Conservation (phyloP, 371 early-diverging fungal genomes). For the Blakeslea trispora region DNA sequence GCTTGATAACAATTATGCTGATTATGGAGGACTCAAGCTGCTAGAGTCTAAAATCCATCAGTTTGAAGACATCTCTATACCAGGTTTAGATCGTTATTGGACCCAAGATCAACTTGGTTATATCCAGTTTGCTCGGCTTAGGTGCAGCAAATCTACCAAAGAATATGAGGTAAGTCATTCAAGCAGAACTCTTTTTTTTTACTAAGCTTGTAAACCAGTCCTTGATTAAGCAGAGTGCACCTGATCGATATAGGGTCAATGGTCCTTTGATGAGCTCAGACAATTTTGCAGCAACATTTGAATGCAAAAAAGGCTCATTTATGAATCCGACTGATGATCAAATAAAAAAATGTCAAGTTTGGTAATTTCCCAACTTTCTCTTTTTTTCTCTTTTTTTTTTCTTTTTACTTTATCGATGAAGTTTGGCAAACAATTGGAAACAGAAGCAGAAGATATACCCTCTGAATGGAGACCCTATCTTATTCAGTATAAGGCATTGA, state of each 20-base stretch:
- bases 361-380: conserved; percentile 35
- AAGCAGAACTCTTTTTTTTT: neutral
- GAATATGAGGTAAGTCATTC: conserved; percentile 44
- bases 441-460: conserved; percentile 66
- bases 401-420: conserved; percentile 53
- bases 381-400: conserved; percentile 1
- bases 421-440: conserved; percentile 73
- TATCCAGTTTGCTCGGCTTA: conserved; percentile 57
- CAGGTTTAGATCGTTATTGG: conserved; percentile 50
- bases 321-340: conserved; percentile 62
- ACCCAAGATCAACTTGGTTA: conserved; percentile 61
- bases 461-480: conserved; percentile 69
- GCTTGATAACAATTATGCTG: conserved; percentile 73
- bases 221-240: conserved; percentile 31
- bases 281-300: conserved; percentile 68
- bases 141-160: conserved; percentile 55
- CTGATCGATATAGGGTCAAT: conserved; percentile 65
- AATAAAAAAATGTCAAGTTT: conserved; percentile 51
- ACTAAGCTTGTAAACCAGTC: neutral
- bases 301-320: conserved; percentile 51
- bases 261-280: conserved; percentile 66
- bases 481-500: conserved; percentile 67
- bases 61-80: conserved; percentile 10
- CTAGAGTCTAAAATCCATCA: neutral
- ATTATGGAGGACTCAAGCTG: conserved; percentile 58